phyloP scores from a whole-genome alignment of 75 land plant species.

The Azolla pinnata region DNA sequence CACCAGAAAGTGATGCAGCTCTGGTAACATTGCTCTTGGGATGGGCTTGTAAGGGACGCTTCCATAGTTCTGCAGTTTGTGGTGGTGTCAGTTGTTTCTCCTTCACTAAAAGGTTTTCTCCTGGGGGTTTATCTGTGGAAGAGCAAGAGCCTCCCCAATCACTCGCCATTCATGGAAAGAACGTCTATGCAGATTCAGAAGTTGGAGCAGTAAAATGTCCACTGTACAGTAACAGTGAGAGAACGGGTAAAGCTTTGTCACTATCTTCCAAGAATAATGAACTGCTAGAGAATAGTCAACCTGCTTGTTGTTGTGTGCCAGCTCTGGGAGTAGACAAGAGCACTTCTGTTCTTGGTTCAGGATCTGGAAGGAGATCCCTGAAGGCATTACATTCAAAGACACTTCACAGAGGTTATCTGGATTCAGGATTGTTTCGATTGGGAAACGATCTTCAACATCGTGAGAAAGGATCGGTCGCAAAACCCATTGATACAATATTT shows the following conservation, averaged over 20 bases:
- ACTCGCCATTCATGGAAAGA: too few relatives aligned
- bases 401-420: slow-evolving; percentile 16
- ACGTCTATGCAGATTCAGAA: too few relatives aligned
- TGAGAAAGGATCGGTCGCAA: slow-evolving; percentile 14
- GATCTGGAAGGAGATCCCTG: slow-evolving; percentile 7
- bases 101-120: slow-evolving; percentile 11
- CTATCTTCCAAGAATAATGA: too few relatives aligned
- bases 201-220: too few relatives aligned
- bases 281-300: too few relatives aligned
- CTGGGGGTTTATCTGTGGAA: too few relatives aligned
- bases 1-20: slow-evolving; percentile 25
- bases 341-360: slow-evolving; percentile 5
- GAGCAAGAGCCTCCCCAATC: too few relatives aligned
- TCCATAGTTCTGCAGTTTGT: slow-evolving; percentile 15
- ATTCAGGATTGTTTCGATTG: slow-evolving; percentile 25
- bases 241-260: too few relatives aligned
- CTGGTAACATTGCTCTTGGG: slow-evolving; percentile 46
- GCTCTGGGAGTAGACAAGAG: slow-evolving; percentile 17
- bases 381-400: slow-evolving; percentile 6
- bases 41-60: slow-evolving; percentile 49
- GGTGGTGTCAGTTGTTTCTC: slow-evolving; percentile 24
- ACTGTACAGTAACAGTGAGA: too few relatives aligned
- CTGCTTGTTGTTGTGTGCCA: slow-evolving; percentile 17
- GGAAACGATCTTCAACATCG: slow-evolving; percentile 10
- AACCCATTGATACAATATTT: slow-evolving; percentile 41